Base-by-base conservation (phyloP, 2,329 filamentous ascomycete species). In the Penicillium sp. region DNA sequence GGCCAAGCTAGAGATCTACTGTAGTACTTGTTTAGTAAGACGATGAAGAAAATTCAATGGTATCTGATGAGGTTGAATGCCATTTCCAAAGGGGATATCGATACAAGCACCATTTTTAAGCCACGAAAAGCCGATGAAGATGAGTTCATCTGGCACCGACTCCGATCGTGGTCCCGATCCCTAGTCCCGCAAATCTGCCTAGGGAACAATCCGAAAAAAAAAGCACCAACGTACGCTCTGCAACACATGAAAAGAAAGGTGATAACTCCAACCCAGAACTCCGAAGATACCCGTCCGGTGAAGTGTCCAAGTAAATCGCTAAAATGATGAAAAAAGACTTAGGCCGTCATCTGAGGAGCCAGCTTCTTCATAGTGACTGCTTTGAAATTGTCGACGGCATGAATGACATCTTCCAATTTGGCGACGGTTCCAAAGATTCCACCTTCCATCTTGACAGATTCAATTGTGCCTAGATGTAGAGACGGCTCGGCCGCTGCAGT, bases 381-480 rank as follows among this genome's bases (percentile, higher is more conserved):
- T 54, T 76, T 76, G 66, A 76, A 77, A 48, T 71, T 75, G 49
- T 77, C 74, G 32, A 77, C 68, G 2, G 74, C 73, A 10, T 73
- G 67, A 8, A 77, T 64, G 45, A 77, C 63, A 50, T 77, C 72
- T 9, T 72, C 72, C 7, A 73, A 49, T 34, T 72, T 74, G 24
- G 71, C 65, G 5, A 75, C 70, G 2, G 75, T 67, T 3, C 75
- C 73, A 51, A 79, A 75, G 5, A 80, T 77, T 31, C 75, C 78
- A 5, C 73, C 78, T 60, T 81, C 78, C 70, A 75, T 76, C 61
- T 75, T 75, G 21, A 80, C 68, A 9, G 74, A 77, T 43, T 78
- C 75, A 13, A 78, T 62, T 0, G 76, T 71, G 52, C 73, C 68
- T 5, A 71, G 36, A 47, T 80, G 78, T 3, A 80, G 64, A 5